Evolutionary conservation across 441 rosid species (phyloP).

Genomic region (Erysimum cheiri): DNA sequence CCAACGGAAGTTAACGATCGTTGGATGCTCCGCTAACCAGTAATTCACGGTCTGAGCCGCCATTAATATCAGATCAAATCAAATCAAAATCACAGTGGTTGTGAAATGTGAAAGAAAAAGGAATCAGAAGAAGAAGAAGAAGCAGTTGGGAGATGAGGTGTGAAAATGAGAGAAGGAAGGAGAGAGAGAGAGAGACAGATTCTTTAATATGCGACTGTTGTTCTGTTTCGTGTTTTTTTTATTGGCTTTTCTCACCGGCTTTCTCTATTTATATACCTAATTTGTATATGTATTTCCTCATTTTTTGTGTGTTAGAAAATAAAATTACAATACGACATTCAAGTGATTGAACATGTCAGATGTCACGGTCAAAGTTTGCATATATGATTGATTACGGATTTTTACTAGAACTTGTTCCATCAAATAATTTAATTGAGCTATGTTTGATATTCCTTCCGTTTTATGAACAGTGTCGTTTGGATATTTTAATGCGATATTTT

Average conservation of each 20-base stretch:
- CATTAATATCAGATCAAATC: not conserved
- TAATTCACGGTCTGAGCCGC: constrained; percentile 42
- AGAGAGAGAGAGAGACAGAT: not conserved
- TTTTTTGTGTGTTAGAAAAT: constrained; percentile 27
- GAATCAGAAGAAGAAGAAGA: constrained; percentile 4
- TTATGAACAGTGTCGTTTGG: too few relatives aligned
- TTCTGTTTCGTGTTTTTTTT: constrained; percentile 5
- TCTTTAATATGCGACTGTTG: constrained; percentile 19
- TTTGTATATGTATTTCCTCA: not conserved
- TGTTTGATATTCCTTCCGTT: not conserved
- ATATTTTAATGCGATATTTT: too few relatives aligned
- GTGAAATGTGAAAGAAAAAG: constrained; percentile 4
- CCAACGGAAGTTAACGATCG: constrained; percentile 86
- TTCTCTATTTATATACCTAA: constrained; percentile 18
- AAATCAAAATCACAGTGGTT: constrained; percentile 6
- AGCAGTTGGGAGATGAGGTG: constrained; percentile 27
- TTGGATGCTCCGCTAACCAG: constrained; percentile 72
- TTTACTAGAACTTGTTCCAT: not conserved
- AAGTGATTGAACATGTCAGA: constrained; percentile 26
- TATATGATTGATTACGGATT: not conserved
- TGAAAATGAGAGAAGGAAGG: not conserved
- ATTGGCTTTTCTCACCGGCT: constrained; percentile 3
- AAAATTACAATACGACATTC: not conserved
- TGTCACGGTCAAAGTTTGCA: constrained; percentile 35
- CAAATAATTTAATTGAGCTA: not conserved